These are phyloP conservation scores for Eutrema heterophyllum DNA, from an alignment of 345 rosid genomes.

Conservation along the genomic window DNA sequence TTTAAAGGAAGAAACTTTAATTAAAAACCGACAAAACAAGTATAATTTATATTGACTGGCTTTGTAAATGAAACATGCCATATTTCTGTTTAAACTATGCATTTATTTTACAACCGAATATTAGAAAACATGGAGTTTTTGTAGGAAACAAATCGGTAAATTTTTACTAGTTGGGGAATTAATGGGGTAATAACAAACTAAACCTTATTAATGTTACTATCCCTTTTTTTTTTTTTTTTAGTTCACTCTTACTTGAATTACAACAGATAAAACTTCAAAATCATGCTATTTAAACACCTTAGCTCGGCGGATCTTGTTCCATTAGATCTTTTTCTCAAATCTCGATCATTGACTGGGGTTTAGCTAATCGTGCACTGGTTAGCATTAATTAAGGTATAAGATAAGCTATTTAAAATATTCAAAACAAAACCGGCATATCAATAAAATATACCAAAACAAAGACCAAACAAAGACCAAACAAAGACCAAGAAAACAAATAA, in stretches of 20 bases:
- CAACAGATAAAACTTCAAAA: not conserved
- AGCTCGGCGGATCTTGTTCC: not conserved
- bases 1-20: not conserved
- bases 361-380: not conserved
- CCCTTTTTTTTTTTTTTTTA: not conserved
- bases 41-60: not conserved
- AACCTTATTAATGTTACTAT: not conserved
- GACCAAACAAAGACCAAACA: no score
- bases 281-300: not conserved
- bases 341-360: not conserved
- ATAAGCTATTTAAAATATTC: not conserved
- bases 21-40: not conserved
- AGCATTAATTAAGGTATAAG: not conserved
- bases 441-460: slow-evolving; percentile 6
- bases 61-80: not conserved
- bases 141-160: not conserved
- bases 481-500: no score
- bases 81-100: not conserved
- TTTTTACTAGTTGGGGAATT: not conserved
- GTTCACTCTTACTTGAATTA: not conserved
- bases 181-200: not conserved
- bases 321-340: not conserved
- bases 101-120: not conserved
- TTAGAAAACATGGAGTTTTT: no score
- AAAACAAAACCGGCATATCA: not conserved